A percentile compares a stretch with the other conserved stretches of the same genome.
Conservation (phyloP, 441 rosid species). For the Erodium moschatum region DNA sequence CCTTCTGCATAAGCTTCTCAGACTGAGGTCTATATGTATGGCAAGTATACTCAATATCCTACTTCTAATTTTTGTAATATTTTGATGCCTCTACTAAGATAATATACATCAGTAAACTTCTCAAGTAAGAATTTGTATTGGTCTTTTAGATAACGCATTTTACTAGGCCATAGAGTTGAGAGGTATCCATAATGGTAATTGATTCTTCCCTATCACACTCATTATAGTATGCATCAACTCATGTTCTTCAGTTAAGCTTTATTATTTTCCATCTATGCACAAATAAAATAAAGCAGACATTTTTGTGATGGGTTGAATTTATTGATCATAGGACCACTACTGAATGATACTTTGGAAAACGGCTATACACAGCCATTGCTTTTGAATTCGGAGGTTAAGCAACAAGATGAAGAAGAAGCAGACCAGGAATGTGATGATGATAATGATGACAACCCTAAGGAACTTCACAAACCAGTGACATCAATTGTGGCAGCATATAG, state of each 20-base stretch:
- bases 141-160: not conserved
- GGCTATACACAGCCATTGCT: conserved; percentile 32
- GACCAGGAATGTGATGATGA: conserved; percentile 29
- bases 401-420: conserved; percentile 21
- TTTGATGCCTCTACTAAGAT: not conserved
- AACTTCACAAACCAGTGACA: conserved; percentile 33
- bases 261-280: not conserved
- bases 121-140: not conserved
- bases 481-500: conserved; percentile 35
- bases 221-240: not conserved
- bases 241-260: not conserved
- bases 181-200: not conserved
- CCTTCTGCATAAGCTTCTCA: not conserved
- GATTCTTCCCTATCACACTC: not conserved
- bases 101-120: not conserved
- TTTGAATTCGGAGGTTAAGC: conserved; percentile 21
- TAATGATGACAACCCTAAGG: conserved; percentile 25
- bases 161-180: not conserved
- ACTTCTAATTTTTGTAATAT: not conserved
- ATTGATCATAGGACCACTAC: conserved; percentile 23
- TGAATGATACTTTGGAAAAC: conserved; percentile 26
- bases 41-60: not conserved
- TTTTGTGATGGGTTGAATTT: not conserved
- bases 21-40: not conserved
- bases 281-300: not conserved